Percentiles rank a stretch among this genome's conserved stretches.
phyloP scores from a whole-genome alignment of 352 stramenopile species.

The Globisporangium cylindrosporum region DNA sequence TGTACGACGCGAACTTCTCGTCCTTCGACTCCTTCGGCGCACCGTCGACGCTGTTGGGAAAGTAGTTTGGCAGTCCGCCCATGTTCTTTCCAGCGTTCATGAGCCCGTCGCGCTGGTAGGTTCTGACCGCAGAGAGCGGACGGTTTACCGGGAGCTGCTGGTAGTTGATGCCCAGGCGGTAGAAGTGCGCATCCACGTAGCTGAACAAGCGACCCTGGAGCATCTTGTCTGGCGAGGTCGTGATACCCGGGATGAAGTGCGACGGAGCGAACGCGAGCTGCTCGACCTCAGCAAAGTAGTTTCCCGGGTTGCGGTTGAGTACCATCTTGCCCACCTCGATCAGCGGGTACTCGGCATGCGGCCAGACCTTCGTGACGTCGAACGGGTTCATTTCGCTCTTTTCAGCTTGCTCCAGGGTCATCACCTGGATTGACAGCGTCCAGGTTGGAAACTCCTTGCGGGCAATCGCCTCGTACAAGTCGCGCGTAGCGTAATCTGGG shows the following conservation, averaged over 20 bases:
- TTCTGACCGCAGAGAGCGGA: constrained; percentile 59
- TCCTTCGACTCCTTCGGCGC: constrained; percentile 29
- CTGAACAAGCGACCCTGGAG: constrained; percentile 86
- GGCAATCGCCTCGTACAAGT: constrained; percentile 90
- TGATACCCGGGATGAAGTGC: constrained; percentile 89
- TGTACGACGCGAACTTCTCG: constrained; percentile 28
- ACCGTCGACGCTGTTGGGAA: constrained; percentile 81
- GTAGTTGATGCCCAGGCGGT: constrained; percentile 89
- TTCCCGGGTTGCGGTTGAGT: constrained; percentile 89
- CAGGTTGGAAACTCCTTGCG: constrained; percentile 78
- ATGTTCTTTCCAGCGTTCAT: constrained; percentile 80
- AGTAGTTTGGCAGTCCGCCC: constrained; percentile 75
- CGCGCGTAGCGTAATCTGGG: constrained; percentile 87
- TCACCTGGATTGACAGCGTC: constrained; percentile 91
- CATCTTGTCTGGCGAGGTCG: constrained; percentile 86
- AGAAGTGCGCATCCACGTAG: constrained; percentile 84
- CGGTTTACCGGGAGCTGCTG: constrained; percentile 88
- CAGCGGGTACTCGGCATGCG: constrained; percentile 83
- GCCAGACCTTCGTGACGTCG: constrained; percentile 93
- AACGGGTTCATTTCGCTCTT: constrained; percentile 82
- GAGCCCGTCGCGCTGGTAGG: constrained; percentile 82
- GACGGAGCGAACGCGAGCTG: constrained; percentile 89
- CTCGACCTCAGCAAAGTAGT: constrained; percentile 94
- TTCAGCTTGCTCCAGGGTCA: constrained; percentile 75
- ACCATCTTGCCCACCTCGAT: constrained; percentile 85